Base-by-base conservation (phyloP, 2,329 filamentous ascomycete species). In the Zasmidium angulare region DNA sequence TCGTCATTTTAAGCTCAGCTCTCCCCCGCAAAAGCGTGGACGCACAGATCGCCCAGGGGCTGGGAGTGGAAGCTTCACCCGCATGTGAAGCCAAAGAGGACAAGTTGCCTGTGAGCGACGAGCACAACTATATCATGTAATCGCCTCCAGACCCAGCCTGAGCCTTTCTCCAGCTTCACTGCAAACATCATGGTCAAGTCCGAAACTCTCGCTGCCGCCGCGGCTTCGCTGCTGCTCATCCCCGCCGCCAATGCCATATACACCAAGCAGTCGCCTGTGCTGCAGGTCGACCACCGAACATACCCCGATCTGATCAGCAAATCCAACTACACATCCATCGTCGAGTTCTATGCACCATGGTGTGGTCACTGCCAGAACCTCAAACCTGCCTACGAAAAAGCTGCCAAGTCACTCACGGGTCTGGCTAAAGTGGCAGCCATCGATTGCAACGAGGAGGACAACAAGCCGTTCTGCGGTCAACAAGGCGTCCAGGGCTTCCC, bases 341-440 rank as follows among this genome's bases (percentile, higher is more conserved):
- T 74, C 67, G 74, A 74, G 78, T 98, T 98, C 83, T 98, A 96
- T 72, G 93, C 93, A 9, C 93, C 93, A 22, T 98, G 93, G 93
- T 98, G 95, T 71, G 95, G 93, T 46, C 95, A 98, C 78, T 99
- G 95, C 80, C 85, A 96, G 78, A 97, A 89, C 78, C 88, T 99
- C 71, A 93, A 97, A 78, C 93, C 93, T 2, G 90, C 91, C 48
- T 99, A 95, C 78, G 93, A 98, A 76, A 96, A 96, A 77, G 93
- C 88, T 1, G 95, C 95, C 68, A 89, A 89, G 70, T 91, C 87
- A 69, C 88, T 99, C 59, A 85, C 89, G n/a, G 95, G 95, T 14
- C 83, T 98, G 14, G 95, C 92, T 69, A 96, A 96, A 71, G 93
- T 99, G 46, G 95, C 91, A 50, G 95, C 96, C 56, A 82, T 99